A percentile compares a stretch with the other conserved stretches of the same genome.
Conservation (phyloP, 1,139 yeast genomes). For the Candida buenavistaensis region DNA sequence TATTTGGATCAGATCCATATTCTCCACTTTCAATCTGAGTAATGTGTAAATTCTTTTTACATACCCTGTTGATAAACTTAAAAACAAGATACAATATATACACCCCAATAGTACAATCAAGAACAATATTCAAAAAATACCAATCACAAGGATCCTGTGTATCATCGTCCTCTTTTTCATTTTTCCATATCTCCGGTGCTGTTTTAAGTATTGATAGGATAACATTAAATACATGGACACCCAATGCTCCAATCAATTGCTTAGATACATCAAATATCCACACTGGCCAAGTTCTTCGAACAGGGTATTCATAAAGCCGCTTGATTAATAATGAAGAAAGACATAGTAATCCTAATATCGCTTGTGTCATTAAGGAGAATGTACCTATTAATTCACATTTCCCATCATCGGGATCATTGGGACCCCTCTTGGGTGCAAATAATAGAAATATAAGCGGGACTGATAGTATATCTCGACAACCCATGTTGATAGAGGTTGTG, state of each 20-base stretch:
- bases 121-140: conserved; percentile 83
- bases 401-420: conserved; percentile 16
- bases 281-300: conserved; percentile 78
- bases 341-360: conserved; percentile 70
- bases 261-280: conserved; percentile 92
- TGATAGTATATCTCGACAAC: conserved; percentile 7
- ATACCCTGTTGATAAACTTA: conserved; percentile 44
- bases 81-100: conserved; percentile 68
- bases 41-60: conserved; percentile 31
- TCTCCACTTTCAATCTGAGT: conserved; percentile 76
- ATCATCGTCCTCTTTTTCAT: conserved; percentile 15
- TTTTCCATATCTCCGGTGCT: conserved; percentile 10
- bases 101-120: conserved; percentile 95
- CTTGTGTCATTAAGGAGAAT: conserved; percentile 65
- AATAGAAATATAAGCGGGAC: conserved; percentile 9
- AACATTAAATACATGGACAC: conserved; percentile 81
- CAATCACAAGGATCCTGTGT: conserved; percentile 74
- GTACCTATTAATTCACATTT: conserved; percentile 73
- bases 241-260: conserved; percentile 83
- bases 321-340: conserved; percentile 72
- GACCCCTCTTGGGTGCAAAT: conserved; percentile 2
- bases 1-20: conserved; percentile 60
- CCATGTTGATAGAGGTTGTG: conserved; percentile 4
- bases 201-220: conserved; percentile 61
- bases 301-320: conserved; percentile 75